Evolutionary conservation across 73 alveolate genomes (phyloP), one percentile per base, ranked within the genome.

Genomic region (Paramecium sonneborni): DNA sequence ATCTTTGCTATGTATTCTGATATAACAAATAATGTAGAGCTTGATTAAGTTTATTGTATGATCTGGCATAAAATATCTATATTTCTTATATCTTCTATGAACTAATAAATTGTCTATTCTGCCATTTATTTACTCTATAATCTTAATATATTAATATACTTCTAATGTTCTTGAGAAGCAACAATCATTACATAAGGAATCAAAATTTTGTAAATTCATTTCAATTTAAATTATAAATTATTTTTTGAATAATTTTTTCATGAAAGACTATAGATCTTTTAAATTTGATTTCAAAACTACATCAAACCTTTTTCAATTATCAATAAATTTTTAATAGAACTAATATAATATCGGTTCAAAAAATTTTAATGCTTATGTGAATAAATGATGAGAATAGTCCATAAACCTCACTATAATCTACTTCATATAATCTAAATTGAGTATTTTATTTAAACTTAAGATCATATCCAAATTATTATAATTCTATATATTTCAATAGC

Each of bases 1-100:
- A 79, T 79, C 52, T 79, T 79, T 18, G 55, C 70, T 21, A 79
- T 39, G 41, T 79, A 79, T 79, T 79, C 90, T 18, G 90, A 79
- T 0, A 79, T 39, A 14, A 79, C 90, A 79, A 79, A 79, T 20
- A 79, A 18, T 18, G 90, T 79, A 14, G 76, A 30, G 3, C 62
- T 26, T 43, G 44, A 46, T 20, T 20, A 24, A 21, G 69, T 30
- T 23, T 28, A 43, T 44, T 79, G 55, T 20, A 79, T 43, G 20
- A 79, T 72, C 32, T 32, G 55, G 18, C 35, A 35, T 12, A 72
- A 32, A 0, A 21, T 35, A 21, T 72, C 37, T 8, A 38, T 18
- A 10, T 34, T 72, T 35, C 86, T 32, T 34, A 72, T 72, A 41
- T 34, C 86, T 35, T 72, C 86, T 15, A 72, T 72, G 35, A 72